These are phyloP conservation scores for Starmera caribaea DNA, from an alignment of 805 yeast species.

Conservation along the genomic window DNA sequence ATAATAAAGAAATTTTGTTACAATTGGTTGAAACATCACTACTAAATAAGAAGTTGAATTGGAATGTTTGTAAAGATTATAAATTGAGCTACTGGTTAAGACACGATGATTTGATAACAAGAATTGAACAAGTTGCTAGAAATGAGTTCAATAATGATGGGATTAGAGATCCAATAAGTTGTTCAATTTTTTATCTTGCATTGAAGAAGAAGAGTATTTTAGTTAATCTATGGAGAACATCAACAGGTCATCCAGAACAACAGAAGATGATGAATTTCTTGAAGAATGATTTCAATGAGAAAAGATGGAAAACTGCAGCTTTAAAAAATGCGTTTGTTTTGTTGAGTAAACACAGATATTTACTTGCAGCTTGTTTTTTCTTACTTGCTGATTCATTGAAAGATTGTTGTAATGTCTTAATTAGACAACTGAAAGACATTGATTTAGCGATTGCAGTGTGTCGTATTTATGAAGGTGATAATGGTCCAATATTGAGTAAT, in stretches of 20 bases:
- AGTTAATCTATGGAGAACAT: slow-evolving; percentile 75
- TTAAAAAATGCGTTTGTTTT: slow-evolving; percentile 86
- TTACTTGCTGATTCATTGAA: slow-evolving; percentile 63
- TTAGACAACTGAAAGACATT: slow-evolving; percentile 56
- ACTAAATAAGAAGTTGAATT: slow-evolving; percentile 35
- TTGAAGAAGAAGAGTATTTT: slow-evolving; percentile 67
- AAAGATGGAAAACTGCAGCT: slow-evolving; percentile 84
- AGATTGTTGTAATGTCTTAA: slow-evolving; percentile 70
- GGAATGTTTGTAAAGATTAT: slow-evolving; percentile 50
- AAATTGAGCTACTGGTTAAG: slow-evolving; percentile 70
- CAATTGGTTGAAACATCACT: slow-evolving; percentile 36
- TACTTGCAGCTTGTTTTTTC: slow-evolving; percentile 87
- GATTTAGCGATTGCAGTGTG: slow-evolving; percentile 76
- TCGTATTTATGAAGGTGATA: slow-evolving; percentile 59
- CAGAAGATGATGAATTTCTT: slow-evolving; percentile 73
- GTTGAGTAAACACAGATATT: slow-evolving; percentile 76
- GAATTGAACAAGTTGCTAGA: slow-evolving; percentile 63
- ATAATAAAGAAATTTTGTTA: slow-evolving; percentile 59
- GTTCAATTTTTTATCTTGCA: slow-evolving; percentile 72
- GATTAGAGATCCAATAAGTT: slow-evolving; percentile 59
- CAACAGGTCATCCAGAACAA: slow-evolving; percentile 69
- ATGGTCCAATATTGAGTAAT: slow-evolving; percentile 40
- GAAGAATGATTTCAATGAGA: slow-evolving; percentile 61
- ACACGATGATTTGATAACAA: slow-evolving; percentile 31
- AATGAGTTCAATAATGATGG: slow-evolving; percentile 52